Percentiles rank a stretch among this genome's conserved stretches.
Conservation (phyloP, 2,329 filamentous ascomycete genomes). For the Gnomoniopsis smithogilvyi region DNA sequence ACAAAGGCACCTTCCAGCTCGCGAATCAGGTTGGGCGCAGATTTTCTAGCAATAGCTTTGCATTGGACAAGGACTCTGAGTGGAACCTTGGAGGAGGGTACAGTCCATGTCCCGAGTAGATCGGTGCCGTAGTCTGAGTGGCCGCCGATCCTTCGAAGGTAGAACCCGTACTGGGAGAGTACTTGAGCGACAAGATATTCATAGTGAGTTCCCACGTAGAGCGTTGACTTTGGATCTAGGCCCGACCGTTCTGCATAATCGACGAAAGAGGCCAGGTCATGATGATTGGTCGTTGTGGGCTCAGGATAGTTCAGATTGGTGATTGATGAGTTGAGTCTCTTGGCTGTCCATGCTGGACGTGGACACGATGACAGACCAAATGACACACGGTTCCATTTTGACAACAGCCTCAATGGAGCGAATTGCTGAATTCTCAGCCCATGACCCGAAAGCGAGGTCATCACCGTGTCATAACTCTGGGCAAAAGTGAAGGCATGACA, state of each 20-base stretch:
- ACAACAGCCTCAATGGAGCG: background rate
- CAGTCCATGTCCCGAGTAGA: slow-evolving; percentile 66
- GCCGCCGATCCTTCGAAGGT: slow-evolving; percentile 62
- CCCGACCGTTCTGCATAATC: slow-evolving; percentile 56
- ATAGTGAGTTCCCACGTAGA: slow-evolving; percentile 72
- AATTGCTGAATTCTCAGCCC: slow-evolving; percentile 13
- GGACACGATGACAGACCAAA: background rate
- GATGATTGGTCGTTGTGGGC: slow-evolving; percentile 49
- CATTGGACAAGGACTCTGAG: slow-evolving; percentile 61
- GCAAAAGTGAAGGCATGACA: background rate
- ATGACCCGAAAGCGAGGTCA: slow-evolving; percentile 8
- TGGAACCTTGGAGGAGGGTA: slow-evolving; percentile 42
- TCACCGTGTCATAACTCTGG: slow-evolving; percentile 13
- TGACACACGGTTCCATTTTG: too few species aligned
- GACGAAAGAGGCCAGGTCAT: slow-evolving; percentile 63
- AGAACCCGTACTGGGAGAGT: slow-evolving; percentile 61
- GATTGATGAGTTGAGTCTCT: slow-evolving; percentile 6
- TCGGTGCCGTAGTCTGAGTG: slow-evolving; percentile 70
- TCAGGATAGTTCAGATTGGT: slow-evolving; percentile 40
- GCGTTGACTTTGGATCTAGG: slow-evolving; percentile 53
- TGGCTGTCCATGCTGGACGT: slow-evolving; percentile 1
- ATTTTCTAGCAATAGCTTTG: slow-evolving; percentile 55
- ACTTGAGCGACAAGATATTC: slow-evolving; percentile 65
- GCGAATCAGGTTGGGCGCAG: slow-evolving; percentile 60
- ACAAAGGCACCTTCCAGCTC: slow-evolving; percentile 78